These are phyloP conservation scores for Haplosporangium sp. DNA, from an alignment of 371 early-diverging fungal species.

Conservation along the genomic window DNA sequence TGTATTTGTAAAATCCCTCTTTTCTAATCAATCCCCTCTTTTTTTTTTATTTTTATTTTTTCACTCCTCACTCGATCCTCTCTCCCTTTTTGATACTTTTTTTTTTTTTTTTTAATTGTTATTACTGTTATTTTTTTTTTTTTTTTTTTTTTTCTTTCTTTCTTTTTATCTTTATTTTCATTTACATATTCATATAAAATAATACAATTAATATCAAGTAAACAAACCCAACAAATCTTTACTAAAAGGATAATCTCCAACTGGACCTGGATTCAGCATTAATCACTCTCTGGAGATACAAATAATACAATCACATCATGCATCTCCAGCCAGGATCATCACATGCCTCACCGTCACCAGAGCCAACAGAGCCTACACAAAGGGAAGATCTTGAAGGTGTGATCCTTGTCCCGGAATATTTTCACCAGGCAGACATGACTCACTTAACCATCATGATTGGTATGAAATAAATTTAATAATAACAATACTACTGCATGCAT, in stretches of 20 bases:
- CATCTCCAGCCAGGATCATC: constrained; percentile 42
- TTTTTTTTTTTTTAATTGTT: too few relatives aligned
- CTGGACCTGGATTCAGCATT: not conserved
- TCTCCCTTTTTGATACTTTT: too few relatives aligned
- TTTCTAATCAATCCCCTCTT: too few relatives aligned
- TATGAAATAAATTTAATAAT: constrained; percentile 30
- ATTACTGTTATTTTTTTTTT: too few relatives aligned
- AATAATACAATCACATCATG: constrained; percentile 16
- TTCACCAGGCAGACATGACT: constrained; percentile 76
- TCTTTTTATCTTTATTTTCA: too few relatives aligned
- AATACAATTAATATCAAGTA: not conserved
- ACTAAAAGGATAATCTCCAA: not conserved
- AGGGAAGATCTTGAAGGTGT: constrained; percentile 48
- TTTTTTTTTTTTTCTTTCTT: too few relatives aligned
- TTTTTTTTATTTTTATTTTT: too few relatives aligned
- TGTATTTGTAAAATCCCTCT: too few relatives aligned
- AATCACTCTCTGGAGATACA: not conserved
- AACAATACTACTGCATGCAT: not conserved
- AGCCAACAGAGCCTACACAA: constrained; percentile 44
- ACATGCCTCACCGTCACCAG: constrained; percentile 55
- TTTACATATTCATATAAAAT: too few relatives aligned
- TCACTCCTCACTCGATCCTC: too few relatives aligned
- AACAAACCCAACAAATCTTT: constrained; percentile 1
- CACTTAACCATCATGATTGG: constrained; percentile 84
- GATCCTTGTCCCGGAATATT: constrained; percentile 74